Base-by-base conservation (phyloP, 2,329 filamentous ascomycete species). In the Delphinella strobiligena region DNA sequence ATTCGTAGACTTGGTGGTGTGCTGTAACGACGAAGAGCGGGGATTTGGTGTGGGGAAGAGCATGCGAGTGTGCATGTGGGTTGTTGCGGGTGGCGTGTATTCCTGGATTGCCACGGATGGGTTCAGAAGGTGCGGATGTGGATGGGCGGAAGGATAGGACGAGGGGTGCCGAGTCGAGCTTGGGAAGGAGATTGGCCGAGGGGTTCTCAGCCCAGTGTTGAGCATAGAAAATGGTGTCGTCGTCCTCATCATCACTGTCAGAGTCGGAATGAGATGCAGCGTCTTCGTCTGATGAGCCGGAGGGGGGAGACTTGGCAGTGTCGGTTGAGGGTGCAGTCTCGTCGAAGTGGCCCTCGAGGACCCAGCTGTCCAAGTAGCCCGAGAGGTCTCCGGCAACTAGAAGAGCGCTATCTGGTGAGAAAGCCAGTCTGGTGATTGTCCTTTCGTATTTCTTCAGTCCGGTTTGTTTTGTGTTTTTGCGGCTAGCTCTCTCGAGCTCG, bases 331-430 rank as follows among this genome's bases (percentile, higher is more conserved):
- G 55, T 16, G 67, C 61, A 11, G 61, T 63, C 2, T 54, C 47
- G 47, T 75, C 70, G 49, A 72, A 66, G 44, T 72, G 59, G 29
- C 72, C 72, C 53, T 75, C 71, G 40, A 93, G 61, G 1, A 86
- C 64, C 83, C 88, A 98, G 14, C 80, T 86, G 54, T 96, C 88
- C 22, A 96, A 69, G 59, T 80, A 86, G 32, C 91, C 91, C 32
- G 82, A 79, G 38, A 95, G 62, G 57, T 95, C 89, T 35, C 81
- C 79, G 19, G 79, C 75, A 7, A 82, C 87, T 34, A 96, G 65
- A 46, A 93, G 74, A 48, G 73, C 77, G 55, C 83, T 85, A 55
- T 94, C 82, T 4, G 78, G 68, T 8, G 87, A 88, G 59, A 96
- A 95, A 2, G 79, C 70, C 18, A 80, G 59, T 39, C 84, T 80